phyloP scores from a whole-genome alignment of 2,329 filamentous ascomycete species.

The Epichloe uncinata region DNA sequence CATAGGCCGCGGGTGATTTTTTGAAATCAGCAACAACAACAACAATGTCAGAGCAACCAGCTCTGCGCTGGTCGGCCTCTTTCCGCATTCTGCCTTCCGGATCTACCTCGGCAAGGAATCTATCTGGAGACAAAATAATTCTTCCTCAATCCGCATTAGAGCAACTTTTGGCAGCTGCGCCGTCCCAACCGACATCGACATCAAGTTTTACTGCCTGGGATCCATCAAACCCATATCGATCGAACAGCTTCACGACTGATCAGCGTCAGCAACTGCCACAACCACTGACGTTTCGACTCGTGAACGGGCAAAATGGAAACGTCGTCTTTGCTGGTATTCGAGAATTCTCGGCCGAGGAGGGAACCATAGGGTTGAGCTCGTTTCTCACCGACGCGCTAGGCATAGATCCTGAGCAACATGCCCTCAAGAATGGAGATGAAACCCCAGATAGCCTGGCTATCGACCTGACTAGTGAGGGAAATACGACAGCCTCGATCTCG shows the following conservation, averaged over 20 bases:
- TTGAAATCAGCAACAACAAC: background rate
- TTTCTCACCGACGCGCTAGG: constrained; percentile 66
- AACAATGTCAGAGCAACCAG: constrained; percentile 18
- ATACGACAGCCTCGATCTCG: constrained; percentile 8
- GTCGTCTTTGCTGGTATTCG: constrained; percentile 79
- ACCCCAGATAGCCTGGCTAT: constrained; percentile 10
- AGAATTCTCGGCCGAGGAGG: constrained; percentile 84
- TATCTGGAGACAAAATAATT: constrained; percentile 85
- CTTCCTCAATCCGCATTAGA: constrained; percentile 85
- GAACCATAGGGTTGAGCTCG: constrained; percentile 58
- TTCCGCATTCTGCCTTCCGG: constrained; percentile 46
- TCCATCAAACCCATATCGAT: constrained; percentile 58
- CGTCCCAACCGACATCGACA: constrained; percentile 22
- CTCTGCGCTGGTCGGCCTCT: constrained; percentile 59
- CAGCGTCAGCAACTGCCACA: constrained; percentile 65
- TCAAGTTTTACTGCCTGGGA: constrained; percentile 43
- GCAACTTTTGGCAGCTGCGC: constrained; percentile 60
- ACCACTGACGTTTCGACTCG: constrained; percentile 79
- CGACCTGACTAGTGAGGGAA: too few relatives aligned
- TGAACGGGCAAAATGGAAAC: constrained; percentile 66
- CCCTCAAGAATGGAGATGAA: constrained; percentile 8
- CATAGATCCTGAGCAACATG: constrained; percentile 30
- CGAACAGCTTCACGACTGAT: constrained; percentile 27
- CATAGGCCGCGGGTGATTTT: background rate
- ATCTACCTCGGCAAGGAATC: constrained; percentile 25